Percentiles rank a stretch among this genome's conserved stretches.
Conservation (phyloP, 257 asterid genomes). For the Datura wrightii region DNA sequence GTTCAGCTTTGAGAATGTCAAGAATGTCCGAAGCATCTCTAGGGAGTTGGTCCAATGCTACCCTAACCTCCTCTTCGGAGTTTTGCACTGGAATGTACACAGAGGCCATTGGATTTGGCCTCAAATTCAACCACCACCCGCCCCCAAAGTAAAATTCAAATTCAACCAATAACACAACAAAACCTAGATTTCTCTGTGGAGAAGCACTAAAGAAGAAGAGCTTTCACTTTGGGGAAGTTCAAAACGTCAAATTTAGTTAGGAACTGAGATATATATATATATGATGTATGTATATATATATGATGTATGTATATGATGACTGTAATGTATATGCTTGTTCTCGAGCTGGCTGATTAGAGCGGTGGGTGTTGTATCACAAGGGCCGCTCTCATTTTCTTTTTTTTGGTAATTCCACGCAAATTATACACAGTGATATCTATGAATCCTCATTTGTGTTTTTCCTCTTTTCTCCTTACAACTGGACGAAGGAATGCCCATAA, state of each 20-base stretch:
- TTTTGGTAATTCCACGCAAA: neutral
- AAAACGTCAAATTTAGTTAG: neutral
- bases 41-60: slow-evolving; percentile 93
- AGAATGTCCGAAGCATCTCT: slow-evolving; percentile 97
- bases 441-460: neutral
- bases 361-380: neutral
- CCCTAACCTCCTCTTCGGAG: slow-evolving; percentile 97
- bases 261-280: neutral
- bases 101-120: slow-evolving; percentile 53
- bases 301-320: no score
- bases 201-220: slow-evolving; percentile 13
- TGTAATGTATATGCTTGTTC: neutral
- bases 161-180: neutral
- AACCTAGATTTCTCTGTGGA: slow-evolving; percentile 29
- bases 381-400: neutral
- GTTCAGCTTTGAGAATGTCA: slow-evolving; percentile 98
- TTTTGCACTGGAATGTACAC: slow-evolving; percentile 94
- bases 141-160: neutral
- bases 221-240: neutral
- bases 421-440: neutral
- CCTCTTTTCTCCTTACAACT: neutral
- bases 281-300: neutral
- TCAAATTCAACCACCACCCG: slow-evolving; percentile 15
- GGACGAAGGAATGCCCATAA: no score
- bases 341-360: neutral